phyloP scores from a whole-genome alignment of 208 protist species.

The Trypanosoma melophagium region DNA sequence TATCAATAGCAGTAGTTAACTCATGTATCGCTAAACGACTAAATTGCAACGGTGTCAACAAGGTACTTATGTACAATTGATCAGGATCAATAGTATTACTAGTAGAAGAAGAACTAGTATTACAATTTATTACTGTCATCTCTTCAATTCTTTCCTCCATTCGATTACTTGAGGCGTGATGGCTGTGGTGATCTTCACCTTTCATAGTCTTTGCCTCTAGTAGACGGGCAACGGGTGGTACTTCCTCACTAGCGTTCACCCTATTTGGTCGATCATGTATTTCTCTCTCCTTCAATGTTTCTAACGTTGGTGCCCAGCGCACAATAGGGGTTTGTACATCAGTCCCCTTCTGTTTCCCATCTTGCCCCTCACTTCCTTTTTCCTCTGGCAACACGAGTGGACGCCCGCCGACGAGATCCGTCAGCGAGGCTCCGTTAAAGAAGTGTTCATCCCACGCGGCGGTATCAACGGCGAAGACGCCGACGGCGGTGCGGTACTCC shows the following conservation, averaged over 20 bases:
- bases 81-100: neutral
- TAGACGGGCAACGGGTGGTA: too few species aligned
- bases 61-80: neutral
- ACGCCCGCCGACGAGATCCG: constrained; percentile 38
- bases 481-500: constrained; percentile 65
- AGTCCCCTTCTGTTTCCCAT: too few species aligned
- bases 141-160: too few species aligned
- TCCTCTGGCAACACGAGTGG: constrained; percentile 35
- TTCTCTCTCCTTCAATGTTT: neutral
- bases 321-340: constrained; percentile 48
- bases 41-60: constrained; percentile 32
- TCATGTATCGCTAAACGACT: constrained; percentile 40
- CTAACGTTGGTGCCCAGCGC: constrained; percentile 46
- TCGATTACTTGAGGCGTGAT: too few species aligned
- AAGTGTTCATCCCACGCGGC: constrained; percentile 60
- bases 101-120: neutral
- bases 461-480: constrained; percentile 66
- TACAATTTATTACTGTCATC: neutral
- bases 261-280: too few species aligned
- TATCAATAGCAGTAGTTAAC: constrained; percentile 30
- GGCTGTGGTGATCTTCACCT: too few species aligned
- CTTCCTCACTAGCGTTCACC: too few species aligned
- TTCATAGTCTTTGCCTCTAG: too few species aligned
- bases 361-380: neutral
- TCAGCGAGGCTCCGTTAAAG: constrained; percentile 26